These are phyloP conservation scores for Nakazawaea holstii DNA, from an alignment of 805 yeast genomes.

Conservation along the genomic window DNA sequence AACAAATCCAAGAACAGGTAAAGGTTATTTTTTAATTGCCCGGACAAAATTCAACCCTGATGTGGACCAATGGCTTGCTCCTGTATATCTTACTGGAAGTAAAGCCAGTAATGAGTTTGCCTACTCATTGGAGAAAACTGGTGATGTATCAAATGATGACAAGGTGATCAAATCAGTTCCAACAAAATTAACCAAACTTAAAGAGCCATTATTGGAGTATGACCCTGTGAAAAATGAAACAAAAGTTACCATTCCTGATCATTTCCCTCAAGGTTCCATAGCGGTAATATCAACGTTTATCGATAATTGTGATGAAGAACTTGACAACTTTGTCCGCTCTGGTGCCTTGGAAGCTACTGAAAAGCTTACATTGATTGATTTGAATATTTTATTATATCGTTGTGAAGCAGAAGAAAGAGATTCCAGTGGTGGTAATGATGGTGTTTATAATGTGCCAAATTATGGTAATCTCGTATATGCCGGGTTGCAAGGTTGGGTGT, in stretches of 20 bases:
- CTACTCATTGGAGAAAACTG: conserved; percentile 47
- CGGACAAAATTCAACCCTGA: conserved; percentile 66
- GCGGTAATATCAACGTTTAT: conserved; percentile 73
- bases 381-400: conserved; percentile 69
- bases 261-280: conserved; percentile 87
- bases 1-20: conserved; percentile 75
- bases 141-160: conserved; percentile 41
- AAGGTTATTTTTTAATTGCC: conserved; percentile 85
- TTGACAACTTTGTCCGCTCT: conserved; percentile 62
- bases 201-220: conserved; percentile 40
- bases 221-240: conserved; percentile 39
- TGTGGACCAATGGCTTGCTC: conserved; percentile 48
- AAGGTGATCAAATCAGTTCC: conserved; percentile 57
- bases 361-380: conserved; percentile 56
- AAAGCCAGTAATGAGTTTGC: conserved; percentile 52
- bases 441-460: conserved; percentile 70
- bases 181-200: conserved; percentile 49
- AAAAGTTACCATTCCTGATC: conserved; percentile 49
- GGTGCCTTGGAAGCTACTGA: conserved; percentile 76
- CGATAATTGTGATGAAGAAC: conserved; percentile 54
- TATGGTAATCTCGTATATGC: conserved; percentile 76
- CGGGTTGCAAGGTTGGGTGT: conserved; percentile 91
- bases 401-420: conserved; percentile 89
- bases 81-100: conserved; percentile 57
- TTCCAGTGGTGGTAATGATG: conserved; percentile 62